These are phyloP conservation scores for Lolium multiflorum DNA, from an alignment of 176 grass and related monocot genomes.

Conservation along the genomic window DNA sequence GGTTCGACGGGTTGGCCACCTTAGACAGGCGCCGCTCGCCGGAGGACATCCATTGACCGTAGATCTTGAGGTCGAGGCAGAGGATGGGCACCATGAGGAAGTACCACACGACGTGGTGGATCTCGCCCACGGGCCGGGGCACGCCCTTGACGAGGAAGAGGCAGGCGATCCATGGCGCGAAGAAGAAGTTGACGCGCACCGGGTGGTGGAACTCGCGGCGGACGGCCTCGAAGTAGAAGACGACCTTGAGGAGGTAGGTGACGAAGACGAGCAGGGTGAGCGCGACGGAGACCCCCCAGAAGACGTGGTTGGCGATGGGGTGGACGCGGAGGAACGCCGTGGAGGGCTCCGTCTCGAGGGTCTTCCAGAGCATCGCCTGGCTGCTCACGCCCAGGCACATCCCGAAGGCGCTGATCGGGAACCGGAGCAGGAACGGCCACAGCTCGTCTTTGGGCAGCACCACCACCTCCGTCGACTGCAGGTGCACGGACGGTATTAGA, in stretches of 20 bases:
- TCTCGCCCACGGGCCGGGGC: background rate
- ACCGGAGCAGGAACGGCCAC: conserved; percentile 1
- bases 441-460: background rate
- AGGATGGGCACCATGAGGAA: background rate
- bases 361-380: background rate
- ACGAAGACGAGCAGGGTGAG: background rate
- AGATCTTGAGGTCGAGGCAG: conserved; percentile 6
- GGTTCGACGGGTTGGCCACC: background rate
- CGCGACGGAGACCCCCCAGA: background rate
- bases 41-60: background rate
- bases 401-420: background rate
- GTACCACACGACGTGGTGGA: background rate
- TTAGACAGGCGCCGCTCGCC: background rate
- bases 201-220: background rate
- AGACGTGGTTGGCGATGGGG: background rate
- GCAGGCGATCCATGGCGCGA: background rate
- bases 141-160: background rate
- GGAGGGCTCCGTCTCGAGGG: background rate
- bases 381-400: background rate
- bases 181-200: background rate
- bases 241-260: background rate
- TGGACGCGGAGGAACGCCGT: background rate
- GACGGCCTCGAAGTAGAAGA: background rate
- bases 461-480: background rate
- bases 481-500: background rate